A percentile compares a stretch with the other conserved stretches of the same genome.
Conservation (phyloP, 345 rosid genomes). For the Anastatica hierochuntica region DNA sequence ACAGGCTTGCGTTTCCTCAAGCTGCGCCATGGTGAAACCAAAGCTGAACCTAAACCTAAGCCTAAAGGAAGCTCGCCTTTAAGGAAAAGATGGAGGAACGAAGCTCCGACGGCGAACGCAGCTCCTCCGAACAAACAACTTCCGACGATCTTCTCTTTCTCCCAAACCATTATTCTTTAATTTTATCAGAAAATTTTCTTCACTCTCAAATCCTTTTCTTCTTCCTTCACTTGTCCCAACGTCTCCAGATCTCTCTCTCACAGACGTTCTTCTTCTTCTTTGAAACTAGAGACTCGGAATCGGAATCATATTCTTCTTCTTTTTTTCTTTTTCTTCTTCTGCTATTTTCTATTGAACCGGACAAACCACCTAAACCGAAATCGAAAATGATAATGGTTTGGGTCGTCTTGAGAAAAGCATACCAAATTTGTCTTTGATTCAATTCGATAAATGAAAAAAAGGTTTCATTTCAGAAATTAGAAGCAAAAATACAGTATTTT, state of each 20-base stretch:
- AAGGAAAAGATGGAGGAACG: conserved; percentile 27
- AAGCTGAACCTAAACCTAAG: conserved; percentile 25
- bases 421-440: neutral
- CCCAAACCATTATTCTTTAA: conserved; percentile 24
- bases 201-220: conserved; percentile 11
- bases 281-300: conserved; percentile 28
- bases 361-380: conserved; percentile 1
- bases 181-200: neutral
- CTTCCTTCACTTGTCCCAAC: conserved; percentile 20
- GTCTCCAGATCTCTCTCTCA: conserved; percentile 18
- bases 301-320: conserved; percentile 20
- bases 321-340: neutral
- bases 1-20: conserved; percentile 43
- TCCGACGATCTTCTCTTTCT: conserved; percentile 32
- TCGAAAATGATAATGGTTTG: neutral
- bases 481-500: too few species aligned
- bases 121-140: conserved; percentile 44
- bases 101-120: conserved; percentile 37
- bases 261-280: conserved; percentile 17
- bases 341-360: neutral
- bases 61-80: conserved; percentile 30
- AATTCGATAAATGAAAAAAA: too few species aligned
- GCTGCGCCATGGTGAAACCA: conserved; percentile 26
- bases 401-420: neutral
- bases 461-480: too few species aligned